phyloP scores from a whole-genome alignment of 1,139 yeast species.

The Scheffersomyces lignicola region DNA sequence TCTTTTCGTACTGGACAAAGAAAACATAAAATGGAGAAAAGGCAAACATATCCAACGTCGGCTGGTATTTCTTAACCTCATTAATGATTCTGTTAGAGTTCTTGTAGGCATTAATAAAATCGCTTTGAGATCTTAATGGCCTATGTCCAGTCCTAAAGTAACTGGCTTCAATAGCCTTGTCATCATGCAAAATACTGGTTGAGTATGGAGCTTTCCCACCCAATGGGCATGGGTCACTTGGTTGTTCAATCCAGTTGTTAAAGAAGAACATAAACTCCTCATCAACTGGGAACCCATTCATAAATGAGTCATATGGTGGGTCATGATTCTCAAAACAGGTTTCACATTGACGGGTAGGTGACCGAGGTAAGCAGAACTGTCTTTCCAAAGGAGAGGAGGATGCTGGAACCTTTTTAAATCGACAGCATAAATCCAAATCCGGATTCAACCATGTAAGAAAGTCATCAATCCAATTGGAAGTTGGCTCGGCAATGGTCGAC shows the following conservation, averaged over 20 bases:
- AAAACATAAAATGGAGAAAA: constrained; percentile 91
- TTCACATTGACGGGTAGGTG: constrained; percentile 72
- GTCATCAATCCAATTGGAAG: constrained; percentile 92
- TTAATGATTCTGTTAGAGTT: constrained; percentile 70
- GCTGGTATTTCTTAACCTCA: constrained; percentile 46
- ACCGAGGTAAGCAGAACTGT: constrained; percentile 65
- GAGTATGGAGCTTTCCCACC: constrained; percentile 96
- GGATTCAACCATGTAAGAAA: constrained; percentile 88
- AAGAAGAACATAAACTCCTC: constrained; percentile 72
- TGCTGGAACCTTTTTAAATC: constrained; percentile 46
- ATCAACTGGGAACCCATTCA: constrained; percentile 84
- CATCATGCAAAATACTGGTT: constrained; percentile 47
- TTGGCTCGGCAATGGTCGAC: constrained; percentile 76
- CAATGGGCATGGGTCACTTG: constrained; percentile 88
- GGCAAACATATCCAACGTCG: constrained; percentile 67
- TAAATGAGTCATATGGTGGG: constrained; percentile 65
- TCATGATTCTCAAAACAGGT: constrained; percentile 62
- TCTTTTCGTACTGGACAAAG: constrained; percentile 81
- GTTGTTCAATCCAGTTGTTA: constrained; percentile 79
- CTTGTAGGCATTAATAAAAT: constrained; percentile 77
- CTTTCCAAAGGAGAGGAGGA: constrained; percentile 11
- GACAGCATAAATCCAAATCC: constrained; percentile 79
- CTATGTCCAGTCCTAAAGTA: constrained; percentile 78
- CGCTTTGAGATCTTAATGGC: constrained; percentile 79
- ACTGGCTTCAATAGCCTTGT: constrained; percentile 50